These are phyloP conservation scores for Arabidopsis suecica DNA, from an alignment of 345 rosid genomes.

Conservation along the genomic window DNA sequence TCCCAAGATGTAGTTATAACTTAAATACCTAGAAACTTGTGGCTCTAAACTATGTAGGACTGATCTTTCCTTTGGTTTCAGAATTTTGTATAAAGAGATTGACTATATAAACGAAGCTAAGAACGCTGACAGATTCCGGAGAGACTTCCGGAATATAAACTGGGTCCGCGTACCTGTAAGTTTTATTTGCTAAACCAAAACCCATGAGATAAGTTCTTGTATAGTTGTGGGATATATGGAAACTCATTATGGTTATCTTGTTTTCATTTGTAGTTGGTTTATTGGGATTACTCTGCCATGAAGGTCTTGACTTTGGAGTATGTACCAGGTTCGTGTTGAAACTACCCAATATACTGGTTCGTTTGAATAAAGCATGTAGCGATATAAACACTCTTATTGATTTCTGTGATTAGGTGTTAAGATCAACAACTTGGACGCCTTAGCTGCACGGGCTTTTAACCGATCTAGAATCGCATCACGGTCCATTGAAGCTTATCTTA, in stretches of 20 bases:
- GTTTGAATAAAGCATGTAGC: not conserved
- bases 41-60: conserved; percentile 7
- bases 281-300: conserved; percentile 89
- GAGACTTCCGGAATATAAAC: conserved; percentile 88
- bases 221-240: not conserved
- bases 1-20: conserved; percentile 12
- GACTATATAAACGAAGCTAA: conserved; percentile 96
- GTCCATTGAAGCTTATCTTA: conserved; percentile 89
- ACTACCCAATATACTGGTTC: conserved; percentile 34
- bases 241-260: conserved; percentile 18
- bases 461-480: conserved; percentile 86
- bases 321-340: conserved; percentile 75
- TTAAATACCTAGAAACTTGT: conserved; percentile 11
- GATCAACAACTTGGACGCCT: conserved; percentile 63
- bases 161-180: conserved; percentile 98
- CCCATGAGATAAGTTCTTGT: conserved; percentile 7
- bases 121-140: conserved; percentile 86
- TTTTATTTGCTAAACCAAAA: conserved; percentile 36
- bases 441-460: conserved; percentile 65
- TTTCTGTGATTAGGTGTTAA: conserved; percentile 64
- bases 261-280: conserved; percentile 65
- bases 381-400: conserved; percentile 11
- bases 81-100: conserved; percentile 91
- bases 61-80: conserved; percentile 48
- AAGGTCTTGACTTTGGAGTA: conserved; percentile 98